Conservation (phyloP, 2,329 filamentous ascomycete genomes). For the Metarhizium sp. region DNA sequence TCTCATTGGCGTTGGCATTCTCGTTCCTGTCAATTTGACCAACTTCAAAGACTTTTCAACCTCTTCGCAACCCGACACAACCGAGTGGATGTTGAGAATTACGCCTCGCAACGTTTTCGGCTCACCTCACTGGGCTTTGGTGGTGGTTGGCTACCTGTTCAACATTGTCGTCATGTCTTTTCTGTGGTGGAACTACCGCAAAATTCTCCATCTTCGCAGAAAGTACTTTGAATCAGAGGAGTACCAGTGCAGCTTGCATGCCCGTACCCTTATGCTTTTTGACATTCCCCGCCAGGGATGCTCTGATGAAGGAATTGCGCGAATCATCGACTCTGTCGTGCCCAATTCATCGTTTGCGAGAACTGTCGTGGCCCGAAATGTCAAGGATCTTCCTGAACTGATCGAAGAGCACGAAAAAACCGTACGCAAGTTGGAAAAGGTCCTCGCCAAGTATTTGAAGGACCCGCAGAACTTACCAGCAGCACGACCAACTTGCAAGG, state of each 20-base stretch:
- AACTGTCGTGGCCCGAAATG: slow-evolving; percentile 80
- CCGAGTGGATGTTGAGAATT: slow-evolving; percentile 46
- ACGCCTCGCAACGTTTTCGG: slow-evolving; percentile 48
- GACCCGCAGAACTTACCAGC: slow-evolving; percentile 73
- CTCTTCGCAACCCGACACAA: slow-evolving; percentile 10
- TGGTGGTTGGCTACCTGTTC: slow-evolving; percentile 54
- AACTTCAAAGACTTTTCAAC: slow-evolving; percentile 19
- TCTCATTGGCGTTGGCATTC: slow-evolving; percentile 62
- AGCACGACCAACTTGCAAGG: slow-evolving; percentile 67
- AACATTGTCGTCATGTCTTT: slow-evolving; percentile 70
- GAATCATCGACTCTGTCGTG: slow-evolving; percentile 71
- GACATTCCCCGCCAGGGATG: slow-evolving; percentile 71
- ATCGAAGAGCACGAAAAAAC: slow-evolving; percentile 75
- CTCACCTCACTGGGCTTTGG: slow-evolving; percentile 46
- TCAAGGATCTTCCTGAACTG: slow-evolving; percentile 77
- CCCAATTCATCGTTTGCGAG: slow-evolving; percentile 71
- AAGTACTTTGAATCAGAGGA: slow-evolving; percentile 78
- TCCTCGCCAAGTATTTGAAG: slow-evolving; percentile 83
- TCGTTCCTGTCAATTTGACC: slow-evolving; percentile 71
- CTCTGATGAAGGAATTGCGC: slow-evolving; percentile 78
- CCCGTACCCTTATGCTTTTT: slow-evolving; percentile 64
- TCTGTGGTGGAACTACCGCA: slow-evolving; percentile 83
- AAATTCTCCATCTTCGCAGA: slow-evolving; percentile 60
- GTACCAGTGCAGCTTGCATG: slow-evolving; percentile 80
- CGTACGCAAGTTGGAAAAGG: slow-evolving; percentile 72